A percentile compares a stretch with the other conserved stretches of the same genome.
Evolutionary conservation across 1,139 yeast species (phyloP).

Genomic region (Sugiyamaella japonica): DNA sequence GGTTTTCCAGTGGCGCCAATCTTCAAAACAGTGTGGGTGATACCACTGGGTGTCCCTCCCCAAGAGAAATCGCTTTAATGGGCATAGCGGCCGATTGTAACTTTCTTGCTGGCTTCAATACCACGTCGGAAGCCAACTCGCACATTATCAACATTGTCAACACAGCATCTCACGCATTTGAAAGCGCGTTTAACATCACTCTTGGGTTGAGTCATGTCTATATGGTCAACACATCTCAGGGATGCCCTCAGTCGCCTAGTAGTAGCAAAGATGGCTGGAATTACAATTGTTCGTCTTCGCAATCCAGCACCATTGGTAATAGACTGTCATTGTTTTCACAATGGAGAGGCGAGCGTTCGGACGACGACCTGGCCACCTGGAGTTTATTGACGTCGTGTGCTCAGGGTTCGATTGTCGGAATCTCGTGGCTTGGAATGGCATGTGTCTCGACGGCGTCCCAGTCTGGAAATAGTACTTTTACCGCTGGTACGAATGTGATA

Average conservation of each 20-base stretch:
- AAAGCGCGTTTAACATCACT: slow-evolving; percentile 41
- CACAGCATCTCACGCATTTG: slow-evolving; percentile 42
- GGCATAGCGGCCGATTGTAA: slow-evolving; percentile 46
- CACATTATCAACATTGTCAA: slow-evolving; percentile 40
- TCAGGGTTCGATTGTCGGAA: slow-evolving; percentile 42
- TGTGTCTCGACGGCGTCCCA: slow-evolving; percentile 33
- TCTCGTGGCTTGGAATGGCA: slow-evolving; percentile 44
- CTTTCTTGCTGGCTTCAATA: slow-evolving; percentile 36
- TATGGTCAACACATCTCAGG: slow-evolving; percentile 31
- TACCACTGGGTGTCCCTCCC: slow-evolving; percentile 41
- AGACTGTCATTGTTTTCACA: slow-evolving; percentile 37
- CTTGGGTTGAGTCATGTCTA: slow-evolving; percentile 37
- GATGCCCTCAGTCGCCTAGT: slow-evolving; percentile 32
- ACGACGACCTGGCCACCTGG: slow-evolving; percentile 44
- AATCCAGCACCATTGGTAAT: slow-evolving; percentile 29
- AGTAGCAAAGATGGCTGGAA: slow-evolving; percentile 36
- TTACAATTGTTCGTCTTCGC: slow-evolving; percentile 33
- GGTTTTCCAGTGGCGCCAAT: slow-evolving; percentile 37
- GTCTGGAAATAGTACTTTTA: slow-evolving; percentile 30
- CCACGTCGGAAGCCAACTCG: slow-evolving; percentile 36
- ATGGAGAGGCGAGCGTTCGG: slow-evolving; percentile 39
- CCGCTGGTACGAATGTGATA: slow-evolving; percentile 42
- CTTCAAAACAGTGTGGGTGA: slow-evolving; percentile 38
- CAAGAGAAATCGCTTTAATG: slow-evolving; percentile 38
- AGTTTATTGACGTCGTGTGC: slow-evolving; percentile 41